A percentile compares a stretch with the other conserved stretches of the same genome.
Conservation (phyloP, 1,139 yeast species). For the Maudiozyma humilis region DNA sequence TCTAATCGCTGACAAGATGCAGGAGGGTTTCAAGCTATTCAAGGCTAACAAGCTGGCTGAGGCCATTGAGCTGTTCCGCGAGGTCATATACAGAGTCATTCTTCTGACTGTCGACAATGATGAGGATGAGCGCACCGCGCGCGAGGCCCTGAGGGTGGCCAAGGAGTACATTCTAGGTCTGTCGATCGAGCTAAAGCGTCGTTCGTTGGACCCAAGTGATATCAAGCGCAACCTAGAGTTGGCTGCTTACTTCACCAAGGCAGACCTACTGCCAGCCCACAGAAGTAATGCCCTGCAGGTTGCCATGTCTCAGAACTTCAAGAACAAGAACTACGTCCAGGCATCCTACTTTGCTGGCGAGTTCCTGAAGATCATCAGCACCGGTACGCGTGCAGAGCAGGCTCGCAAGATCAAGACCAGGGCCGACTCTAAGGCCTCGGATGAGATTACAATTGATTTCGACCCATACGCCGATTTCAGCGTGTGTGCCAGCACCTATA, state of each 20-base stretch:
- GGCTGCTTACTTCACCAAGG: constrained; percentile 90
- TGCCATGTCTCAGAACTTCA: constrained; percentile 89
- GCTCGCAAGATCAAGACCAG: constrained; percentile 74
- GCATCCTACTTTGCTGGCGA: constrained; percentile 89
- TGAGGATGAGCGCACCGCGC: constrained; percentile 70
- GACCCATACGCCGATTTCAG: constrained; percentile 89
- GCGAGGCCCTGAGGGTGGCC: constrained; percentile 63
- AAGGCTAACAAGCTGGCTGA: constrained; percentile 73
- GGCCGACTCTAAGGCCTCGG: constrained; percentile 73
- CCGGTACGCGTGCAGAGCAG: constrained; percentile 81
- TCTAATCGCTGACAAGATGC: constrained; percentile 53
- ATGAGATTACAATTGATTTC: constrained; percentile 83
- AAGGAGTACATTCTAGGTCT: constrained; percentile 88
- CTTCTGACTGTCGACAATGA: constrained; percentile 63
- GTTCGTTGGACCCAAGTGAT: constrained; percentile 62
- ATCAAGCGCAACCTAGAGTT: constrained; percentile 82
- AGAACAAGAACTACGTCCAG: constrained; percentile 75
- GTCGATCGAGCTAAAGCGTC: constrained; percentile 82
- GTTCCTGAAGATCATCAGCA: constrained; percentile 55
- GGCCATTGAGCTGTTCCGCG: constrained; percentile 74
- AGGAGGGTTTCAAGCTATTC: constrained; percentile 74
- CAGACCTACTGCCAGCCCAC: constrained; percentile 75
- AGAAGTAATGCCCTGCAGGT: constrained; percentile 83
- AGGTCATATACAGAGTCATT: constrained; percentile 66
- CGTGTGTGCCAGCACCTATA: constrained; percentile 76